Conservation (phyloP, 805 yeast genomes). For the Scheffersomyces stipitis region DNA sequence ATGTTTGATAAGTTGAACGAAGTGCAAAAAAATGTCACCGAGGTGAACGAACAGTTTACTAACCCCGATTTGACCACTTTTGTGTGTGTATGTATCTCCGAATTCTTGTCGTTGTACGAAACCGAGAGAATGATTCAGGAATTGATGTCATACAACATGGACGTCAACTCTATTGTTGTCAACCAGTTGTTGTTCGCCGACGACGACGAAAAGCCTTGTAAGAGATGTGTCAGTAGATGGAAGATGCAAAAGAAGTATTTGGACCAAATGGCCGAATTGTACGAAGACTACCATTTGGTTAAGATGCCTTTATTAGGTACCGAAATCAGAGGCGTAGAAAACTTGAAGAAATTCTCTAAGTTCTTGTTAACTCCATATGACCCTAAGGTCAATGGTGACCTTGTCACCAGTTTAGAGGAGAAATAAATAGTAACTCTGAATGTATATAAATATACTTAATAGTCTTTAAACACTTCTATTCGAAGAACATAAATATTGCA, state of each 20-base stretch:
- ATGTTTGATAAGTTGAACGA: slow-evolving; percentile 77
- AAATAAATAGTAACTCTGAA: slow-evolving; percentile 25
- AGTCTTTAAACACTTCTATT: slow-evolving; percentile 1
- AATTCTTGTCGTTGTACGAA: slow-evolving; percentile 92
- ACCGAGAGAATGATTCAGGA: slow-evolving; percentile 98
- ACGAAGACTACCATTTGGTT: slow-evolving; percentile 95
- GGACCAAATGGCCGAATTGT: slow-evolving; percentile 92
- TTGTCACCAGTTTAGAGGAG: slow-evolving; percentile 57
- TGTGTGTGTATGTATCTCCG: slow-evolving; percentile 96
- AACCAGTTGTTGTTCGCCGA: slow-evolving; percentile 91
- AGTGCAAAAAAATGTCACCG: slow-evolving; percentile 75
- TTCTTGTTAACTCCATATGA: slow-evolving; percentile 77
- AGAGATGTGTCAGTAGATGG: slow-evolving; percentile 89
- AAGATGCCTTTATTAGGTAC: slow-evolving; percentile 93
- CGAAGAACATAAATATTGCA: neutral
- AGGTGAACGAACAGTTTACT: slow-evolving; percentile 92
- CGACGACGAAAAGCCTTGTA: slow-evolving; percentile 71
- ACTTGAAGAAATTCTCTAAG: slow-evolving; percentile 78
- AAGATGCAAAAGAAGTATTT: slow-evolving; percentile 94
- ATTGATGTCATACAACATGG: slow-evolving; percentile 90
- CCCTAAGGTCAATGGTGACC: slow-evolving; percentile 56
- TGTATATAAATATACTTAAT: neutral
- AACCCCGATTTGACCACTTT: slow-evolving; percentile 94
- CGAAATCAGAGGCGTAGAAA: slow-evolving; percentile 91
- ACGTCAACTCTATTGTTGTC: slow-evolving; percentile 93